Conservation (phyloP, 345 rosid species). For the Aquilaria malaccensis region DNA sequence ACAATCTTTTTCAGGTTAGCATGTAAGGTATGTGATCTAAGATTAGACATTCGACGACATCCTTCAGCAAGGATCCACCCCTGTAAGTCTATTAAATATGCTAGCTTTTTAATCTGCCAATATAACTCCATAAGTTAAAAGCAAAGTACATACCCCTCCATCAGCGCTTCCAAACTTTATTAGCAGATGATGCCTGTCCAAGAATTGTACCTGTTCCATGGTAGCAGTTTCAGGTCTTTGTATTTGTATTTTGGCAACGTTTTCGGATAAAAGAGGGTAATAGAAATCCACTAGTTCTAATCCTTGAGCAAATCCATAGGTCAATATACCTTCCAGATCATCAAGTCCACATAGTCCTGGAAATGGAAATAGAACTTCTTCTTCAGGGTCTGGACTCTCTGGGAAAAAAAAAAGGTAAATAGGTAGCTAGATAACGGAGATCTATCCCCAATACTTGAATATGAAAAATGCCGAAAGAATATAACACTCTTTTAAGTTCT, state of each 20-base stretch:
- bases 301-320: neutral
- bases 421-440: neutral
- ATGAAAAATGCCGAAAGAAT: neutral
- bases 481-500: neutral
- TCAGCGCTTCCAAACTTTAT: conserved; percentile 92
- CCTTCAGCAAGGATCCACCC: no score
- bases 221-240: conserved; percentile 11
- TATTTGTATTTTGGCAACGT: neutral
- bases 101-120: neutral
- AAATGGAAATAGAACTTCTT: conserved; percentile 92
- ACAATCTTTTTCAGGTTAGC: no score
- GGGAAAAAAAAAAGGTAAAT: neutral
- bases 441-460: neutral
- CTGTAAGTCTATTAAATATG: no score
- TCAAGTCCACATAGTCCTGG: conserved; percentile 90
- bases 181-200: conserved; percentile 91
- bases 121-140: conserved; percentile 2
- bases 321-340: conserved; percentile 76
- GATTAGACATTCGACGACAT: no score
- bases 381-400: conserved; percentile 82
- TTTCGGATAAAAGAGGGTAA: neutral
- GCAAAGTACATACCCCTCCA: conserved; percentile 66
- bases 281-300: no score
- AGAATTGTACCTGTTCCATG: conserved; percentile 71
- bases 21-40: no score